A percentile compares a stretch with the other conserved stretches of the same genome.
These are phyloP conservation scores for Harringtonia aguacate DNA, from an alignment of 2,329 filamentous ascomycete genomes.

Conservation along the genomic window DNA sequence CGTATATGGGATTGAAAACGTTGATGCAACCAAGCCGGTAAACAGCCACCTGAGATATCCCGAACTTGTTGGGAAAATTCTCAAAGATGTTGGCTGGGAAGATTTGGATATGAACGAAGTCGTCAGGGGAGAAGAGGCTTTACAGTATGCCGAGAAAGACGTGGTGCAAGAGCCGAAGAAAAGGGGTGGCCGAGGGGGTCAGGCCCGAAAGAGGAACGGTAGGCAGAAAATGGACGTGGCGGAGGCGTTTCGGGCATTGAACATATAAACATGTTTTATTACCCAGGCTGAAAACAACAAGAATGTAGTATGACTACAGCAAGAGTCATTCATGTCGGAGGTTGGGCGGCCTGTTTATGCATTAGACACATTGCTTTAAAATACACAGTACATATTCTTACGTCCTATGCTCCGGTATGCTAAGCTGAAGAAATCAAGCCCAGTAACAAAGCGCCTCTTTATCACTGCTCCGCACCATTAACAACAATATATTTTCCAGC, in stretches of 20 bases:
- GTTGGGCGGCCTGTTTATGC: no score
- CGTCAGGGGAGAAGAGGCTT: constrained; percentile 18
- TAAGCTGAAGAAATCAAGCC: background rate
- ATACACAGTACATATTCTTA: no score
- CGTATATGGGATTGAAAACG: constrained; percentile 55
- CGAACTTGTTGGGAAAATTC: constrained; percentile 53
- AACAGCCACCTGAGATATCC: constrained; percentile 63
- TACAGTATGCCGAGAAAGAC: constrained; percentile 18
- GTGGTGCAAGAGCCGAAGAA: constrained; percentile 9
- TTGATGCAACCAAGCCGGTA: constrained; percentile 54
- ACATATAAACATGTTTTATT: background rate
- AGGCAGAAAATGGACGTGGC: constrained; percentile 3
- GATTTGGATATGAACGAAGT: constrained; percentile 40
- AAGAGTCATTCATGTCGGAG: no score
- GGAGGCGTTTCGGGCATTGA: constrained; percentile 5
- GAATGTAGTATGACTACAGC: no score
- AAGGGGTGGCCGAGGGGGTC: background rate
- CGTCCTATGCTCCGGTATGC: no score
- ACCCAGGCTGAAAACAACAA: no score
- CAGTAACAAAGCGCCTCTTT: background rate
- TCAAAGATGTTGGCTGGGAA: constrained; percentile 59
- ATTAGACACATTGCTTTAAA: no score
- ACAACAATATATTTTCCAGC: constrained; percentile 71
- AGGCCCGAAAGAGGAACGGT: constrained; percentile 1
- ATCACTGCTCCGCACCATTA: constrained; percentile 31